These are phyloP conservation scores for Polysphondylium violaceum DNA, from an alignment of 78 protist species.

Conservation along the genomic window DNA sequence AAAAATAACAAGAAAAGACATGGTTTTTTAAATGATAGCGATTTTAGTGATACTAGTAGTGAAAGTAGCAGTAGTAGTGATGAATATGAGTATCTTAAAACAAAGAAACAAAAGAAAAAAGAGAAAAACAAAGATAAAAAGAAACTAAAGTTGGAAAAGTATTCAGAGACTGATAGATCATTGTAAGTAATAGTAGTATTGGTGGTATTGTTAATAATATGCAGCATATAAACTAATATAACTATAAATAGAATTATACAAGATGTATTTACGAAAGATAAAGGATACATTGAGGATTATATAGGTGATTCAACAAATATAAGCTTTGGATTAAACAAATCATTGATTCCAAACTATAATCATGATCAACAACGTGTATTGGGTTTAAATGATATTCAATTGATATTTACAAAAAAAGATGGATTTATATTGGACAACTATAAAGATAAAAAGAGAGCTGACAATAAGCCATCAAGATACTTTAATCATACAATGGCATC, in stretches of 20 bases:
- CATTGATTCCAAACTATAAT: conserved; percentile 19
- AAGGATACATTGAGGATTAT: not conserved
- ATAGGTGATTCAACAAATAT: conserved; percentile 17
- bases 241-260: not conserved
- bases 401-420: conserved; percentile 29
- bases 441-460: not conserved
- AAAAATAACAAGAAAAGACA: not conserved
- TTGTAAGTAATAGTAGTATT: not conserved
- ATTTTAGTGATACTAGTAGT: conserved; percentile 1
- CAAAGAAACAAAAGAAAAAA: not conserved
- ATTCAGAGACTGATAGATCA: not conserved
- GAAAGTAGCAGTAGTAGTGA: conserved; percentile 5
- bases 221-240: not conserved
- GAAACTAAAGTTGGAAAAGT: not conserved
- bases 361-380: not conserved
- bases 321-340: not conserved
- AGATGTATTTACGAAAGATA: not conserved
- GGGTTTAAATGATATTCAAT: conserved; percentile 13
- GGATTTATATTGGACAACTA: conserved; percentile 12
- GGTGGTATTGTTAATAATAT: not conserved
- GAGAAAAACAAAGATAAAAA: not conserved
- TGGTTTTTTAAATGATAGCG: not conserved
- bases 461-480: not conserved
- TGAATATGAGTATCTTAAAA: not conserved
- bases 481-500: not conserved